A percentile compares a stretch with the other conserved stretches of the same genome.
Conservation (phyloP, 441 rosid genomes). For the Raphanus hybrid region DNA sequence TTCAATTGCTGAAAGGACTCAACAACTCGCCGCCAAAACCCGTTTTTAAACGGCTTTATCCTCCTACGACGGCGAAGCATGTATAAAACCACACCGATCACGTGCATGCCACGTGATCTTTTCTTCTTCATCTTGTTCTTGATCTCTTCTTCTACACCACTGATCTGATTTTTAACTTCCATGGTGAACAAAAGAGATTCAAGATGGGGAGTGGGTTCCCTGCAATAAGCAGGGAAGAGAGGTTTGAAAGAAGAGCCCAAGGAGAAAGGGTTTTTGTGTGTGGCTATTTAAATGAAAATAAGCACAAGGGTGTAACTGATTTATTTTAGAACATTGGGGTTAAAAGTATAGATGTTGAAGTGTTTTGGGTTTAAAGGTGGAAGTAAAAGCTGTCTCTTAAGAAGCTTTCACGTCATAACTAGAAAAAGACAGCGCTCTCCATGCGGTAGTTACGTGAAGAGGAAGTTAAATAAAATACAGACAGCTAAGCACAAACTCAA, state of each 20-base stretch:
- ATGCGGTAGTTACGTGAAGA: slow-evolving; percentile 28
- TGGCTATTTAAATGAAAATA: slow-evolving; percentile 32
- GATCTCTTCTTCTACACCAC: slow-evolving; percentile 18
- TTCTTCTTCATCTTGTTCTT: slow-evolving; percentile 42
- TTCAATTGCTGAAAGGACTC: slow-evolving; percentile 59
- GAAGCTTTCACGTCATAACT: slow-evolving; percentile 33
- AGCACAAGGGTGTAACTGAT: not conserved
- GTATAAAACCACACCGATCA: slow-evolving; percentile 49
- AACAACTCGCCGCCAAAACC: slow-evolving; percentile 48
- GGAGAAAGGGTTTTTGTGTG: not conserved
- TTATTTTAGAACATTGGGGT: not conserved
- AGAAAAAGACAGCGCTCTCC: slow-evolving; percentile 23
- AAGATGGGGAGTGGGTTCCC: slow-evolving; percentile 19
- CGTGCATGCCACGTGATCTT: slow-evolving; percentile 42
- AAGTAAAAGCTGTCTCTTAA: slow-evolving; percentile 32
- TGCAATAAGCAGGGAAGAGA: slow-evolving; percentile 39
- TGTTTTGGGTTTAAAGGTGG: slow-evolving; percentile 16
- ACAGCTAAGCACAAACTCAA: slow-evolving; percentile 27
- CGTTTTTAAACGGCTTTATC: slow-evolving; percentile 40
- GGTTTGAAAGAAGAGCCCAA: slow-evolving; percentile 38
- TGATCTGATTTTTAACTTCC: not conserved
- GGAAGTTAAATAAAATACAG: slow-evolving; percentile 21
- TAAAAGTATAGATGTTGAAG: not conserved
- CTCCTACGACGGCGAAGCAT: slow-evolving; percentile 42
- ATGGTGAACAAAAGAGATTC: slow-evolving; percentile 23